These are phyloP conservation scores for Ceratocystis alfenasii DNA, from an alignment of 2,329 filamentous ascomycete species.

Conservation along the genomic window DNA sequence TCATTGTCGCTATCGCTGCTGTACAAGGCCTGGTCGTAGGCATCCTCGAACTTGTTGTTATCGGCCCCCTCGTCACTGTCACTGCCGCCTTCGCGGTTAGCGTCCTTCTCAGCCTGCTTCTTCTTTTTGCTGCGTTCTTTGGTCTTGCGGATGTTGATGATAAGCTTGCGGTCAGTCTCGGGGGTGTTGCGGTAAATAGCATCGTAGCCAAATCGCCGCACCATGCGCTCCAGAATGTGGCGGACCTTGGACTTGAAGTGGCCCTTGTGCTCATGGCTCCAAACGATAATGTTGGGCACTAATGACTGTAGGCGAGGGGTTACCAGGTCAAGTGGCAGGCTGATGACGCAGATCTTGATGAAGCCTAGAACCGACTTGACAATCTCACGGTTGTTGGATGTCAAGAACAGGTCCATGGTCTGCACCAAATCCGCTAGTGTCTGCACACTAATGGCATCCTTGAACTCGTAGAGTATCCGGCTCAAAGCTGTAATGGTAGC, in stretches of 20 bases:
- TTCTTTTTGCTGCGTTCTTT: slow-evolving; percentile 83
- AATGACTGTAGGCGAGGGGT: slow-evolving; percentile 63
- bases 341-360: slow-evolving; percentile 88
- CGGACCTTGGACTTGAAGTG: slow-evolving; percentile 96
- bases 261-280: slow-evolving; percentile 96
- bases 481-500: slow-evolving; percentile 92
- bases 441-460: slow-evolving; percentile 52
- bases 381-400: slow-evolving; percentile 92
- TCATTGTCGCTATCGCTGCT: slow-evolving; percentile 56
- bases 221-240: slow-evolving; percentile 90
- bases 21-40: slow-evolving; percentile 93
- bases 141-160: slow-evolving; percentile 89
- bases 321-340: slow-evolving; percentile 68
- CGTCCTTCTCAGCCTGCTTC: slow-evolving; percentile 56
- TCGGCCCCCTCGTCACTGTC: slow-evolving; percentile 27
- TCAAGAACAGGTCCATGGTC: slow-evolving; percentile 91
- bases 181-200: slow-evolving; percentile 69
- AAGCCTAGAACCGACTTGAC: slow-evolving; percentile 91
- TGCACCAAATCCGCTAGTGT: slow-evolving; percentile 76
- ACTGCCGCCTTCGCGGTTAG: slow-evolving; percentile 28
- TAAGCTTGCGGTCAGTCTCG: slow-evolving; percentile 76
- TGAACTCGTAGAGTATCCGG: slow-evolving; percentile 87
- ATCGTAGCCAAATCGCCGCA: slow-evolving; percentile 78
- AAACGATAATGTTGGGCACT: slow-evolving; percentile 82
- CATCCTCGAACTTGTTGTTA: slow-evolving; percentile 66